Evolutionary conservation across 2,329 filamentous ascomycete species (phyloP), one percentile per base, ranked within the genome.

Genomic region (Microcyclosporella mali): DNA sequence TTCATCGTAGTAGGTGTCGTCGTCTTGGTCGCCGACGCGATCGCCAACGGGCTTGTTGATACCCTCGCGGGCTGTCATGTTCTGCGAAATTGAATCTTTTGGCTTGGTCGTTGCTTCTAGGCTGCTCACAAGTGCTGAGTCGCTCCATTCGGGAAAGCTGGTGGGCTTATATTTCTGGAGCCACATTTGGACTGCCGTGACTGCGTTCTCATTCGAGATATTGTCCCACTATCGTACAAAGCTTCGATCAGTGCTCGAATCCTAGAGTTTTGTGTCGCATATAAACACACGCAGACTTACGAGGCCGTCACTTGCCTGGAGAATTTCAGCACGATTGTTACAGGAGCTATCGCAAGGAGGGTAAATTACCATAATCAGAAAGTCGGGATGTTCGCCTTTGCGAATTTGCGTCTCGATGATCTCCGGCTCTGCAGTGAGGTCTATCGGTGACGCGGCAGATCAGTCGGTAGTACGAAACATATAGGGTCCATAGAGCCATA

Each of bases 291-390:
- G n/a, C n/a, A n/a, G n/a, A n/a, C n/a, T n/a, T n/a, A n/a, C n/a
- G n/a, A n/a, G n/a, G n/a, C n/a, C n/a, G n/a, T n/a, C n/a, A n/a
- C n/a, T n/a, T n/a, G n/a, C n/a, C n/a, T n/a, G n/a, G n/a, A n/a
- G n/a, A n/a, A n/a, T n/a, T n/a, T n/a, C n/a, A n/a, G n/a, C n/a
- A n/a, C n/a, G n/a, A n/a, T n/a, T n/a, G n/a, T n/a, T n/a, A n/a
- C n/a, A n/a, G n/a, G n/a, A n/a, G n/a, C n/a, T n/a, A n/a, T n/a
- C n/a, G n/a, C n/a, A n/a, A n/a, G 85, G 58, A 0, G 82, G 82
- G 51, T 86, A 82, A 0, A 73, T 77, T 0, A 80, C 82, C 51
- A 85, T 67, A 47, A 86, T 81, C 39, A 84, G 60, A 53, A 85
- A 85, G 37, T 75, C 72, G 2, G 67, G 63, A 16, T 66, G 65